A percentile compares a stretch with the other conserved stretches of the same genome.
Evolutionary conservation across 352 stramenopile species (phyloP).

Genomic region (Pythium insidiosum): DNA sequence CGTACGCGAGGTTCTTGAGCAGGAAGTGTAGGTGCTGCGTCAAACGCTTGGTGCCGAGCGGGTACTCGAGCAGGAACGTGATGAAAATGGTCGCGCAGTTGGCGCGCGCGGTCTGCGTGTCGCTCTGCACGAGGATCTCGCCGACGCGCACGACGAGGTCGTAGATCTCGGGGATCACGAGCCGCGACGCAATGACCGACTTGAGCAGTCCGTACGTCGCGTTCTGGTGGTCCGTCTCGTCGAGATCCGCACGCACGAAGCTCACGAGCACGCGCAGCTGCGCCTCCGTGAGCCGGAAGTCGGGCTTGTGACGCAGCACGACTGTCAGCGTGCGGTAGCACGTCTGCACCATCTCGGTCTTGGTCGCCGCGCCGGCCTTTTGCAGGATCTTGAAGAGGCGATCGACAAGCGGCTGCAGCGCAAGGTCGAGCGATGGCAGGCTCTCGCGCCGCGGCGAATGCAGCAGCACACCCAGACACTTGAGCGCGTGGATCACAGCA

Average conservation of each 20-base stretch:
- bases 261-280: slow-evolving; percentile 86
- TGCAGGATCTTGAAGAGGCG: slow-evolving; percentile 90
- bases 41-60: slow-evolving; percentile 90
- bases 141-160: slow-evolving; percentile 94
- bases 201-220: slow-evolving; percentile 92
- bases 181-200: slow-evolving; percentile 84
- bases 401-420: slow-evolving; percentile 75
- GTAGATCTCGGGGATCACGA: slow-evolving; percentile 93
- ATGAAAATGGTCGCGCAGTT: slow-evolving; percentile 79
- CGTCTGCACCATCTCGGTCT: slow-evolving; percentile 93
- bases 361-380: slow-evolving; percentile 84
- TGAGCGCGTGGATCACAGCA: slow-evolving; percentile 89
- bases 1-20: slow-evolving; percentile 94
- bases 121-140: slow-evolving; percentile 91
- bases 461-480: slow-evolving; percentile 88
- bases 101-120: slow-evolving; percentile 78
- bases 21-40: slow-evolving; percentile 93
- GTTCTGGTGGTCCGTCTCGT: slow-evolving; percentile 93
- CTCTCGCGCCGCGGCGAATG: slow-evolving; percentile 29
- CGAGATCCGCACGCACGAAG: slow-evolving; percentile 87
- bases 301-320: slow-evolving; percentile 68
- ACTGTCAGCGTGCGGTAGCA: slow-evolving; percentile 92
- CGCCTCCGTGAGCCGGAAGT: slow-evolving; percentile 50
- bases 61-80: slow-evolving; percentile 94
- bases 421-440: slow-evolving; percentile 82